Conservation (phyloP, 768 basidiomycete species). For the Mycena amicta region DNA sequence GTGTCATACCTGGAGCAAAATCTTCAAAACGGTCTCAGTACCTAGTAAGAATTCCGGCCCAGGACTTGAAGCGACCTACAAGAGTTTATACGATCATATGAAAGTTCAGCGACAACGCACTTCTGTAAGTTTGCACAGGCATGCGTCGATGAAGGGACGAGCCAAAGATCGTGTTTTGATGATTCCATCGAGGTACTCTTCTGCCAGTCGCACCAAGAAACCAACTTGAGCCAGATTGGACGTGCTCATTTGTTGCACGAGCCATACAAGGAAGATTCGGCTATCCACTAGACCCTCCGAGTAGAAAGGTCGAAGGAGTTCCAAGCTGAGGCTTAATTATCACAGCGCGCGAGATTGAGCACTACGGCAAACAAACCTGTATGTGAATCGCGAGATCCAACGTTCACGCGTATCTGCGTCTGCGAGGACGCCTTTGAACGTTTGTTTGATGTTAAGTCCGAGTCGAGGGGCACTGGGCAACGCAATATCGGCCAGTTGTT, state of each 20-base stretch:
- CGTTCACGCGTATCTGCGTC: conserved; percentile 70
- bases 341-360: too few relatives aligned
- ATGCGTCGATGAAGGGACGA: conserved; percentile 73
- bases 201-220: conserved; percentile 72
- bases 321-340: conserved; percentile 61
- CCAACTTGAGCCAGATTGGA: conserved; percentile 84
- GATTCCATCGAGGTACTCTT: conserved; percentile 79
- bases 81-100: background rate
- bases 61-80: conserved; percentile 56
- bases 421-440: conserved; percentile 79
- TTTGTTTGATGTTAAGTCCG: conserved; percentile 79
- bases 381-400: conserved; percentile 80
- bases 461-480: conserved; percentile 78
- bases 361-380: conserved; percentile 61
- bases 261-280: conserved; percentile 74
- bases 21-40: conserved; percentile 55
- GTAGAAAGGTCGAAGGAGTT: conserved; percentile 75
- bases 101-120: conserved; percentile 34
- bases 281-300: conserved; percentile 81
- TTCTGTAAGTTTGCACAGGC: conserved; percentile 66
- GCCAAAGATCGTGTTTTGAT: conserved; percentile 66
- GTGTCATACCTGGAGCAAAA: conserved; percentile 59
- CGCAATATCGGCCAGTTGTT: conserved; percentile 76
- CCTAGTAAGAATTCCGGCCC: conserved; percentile 58
- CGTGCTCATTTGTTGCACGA: conserved; percentile 73